A percentile compares a stretch with the other conserved stretches of the same genome.
These are phyloP conservation scores for Brassica napus DNA, from an alignment of 345 rosid species.

Conservation along the genomic window Da-Ae NC_063448.1:41797001-41797500, in stretches of 20 bases:
- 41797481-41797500: conserved; percentile 93
- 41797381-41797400: conserved; percentile 1
- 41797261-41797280: no score
- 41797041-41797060: no score
- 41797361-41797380: conserved; percentile 4
- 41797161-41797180: neutral
- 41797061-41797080: no score
- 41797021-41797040: no score
- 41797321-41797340: neutral
- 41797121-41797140: neutral
- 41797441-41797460: conserved; percentile 96
- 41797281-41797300: neutral
- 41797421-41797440: conserved; percentile 56
- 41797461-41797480: conserved; percentile 88
- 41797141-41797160: neutral
- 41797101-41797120: neutral
- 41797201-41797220: neutral
- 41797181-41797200: neutral
- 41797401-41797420: conserved; percentile 2
- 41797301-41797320: neutral
- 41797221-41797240: neutral
- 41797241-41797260: neutral
- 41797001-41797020: no score
- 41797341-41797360: conserved; percentile 1
- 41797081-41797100: no score